Base-by-base conservation (phyloP, 352 stramenopile species). In the Pythium phragmiticola region DNA sequence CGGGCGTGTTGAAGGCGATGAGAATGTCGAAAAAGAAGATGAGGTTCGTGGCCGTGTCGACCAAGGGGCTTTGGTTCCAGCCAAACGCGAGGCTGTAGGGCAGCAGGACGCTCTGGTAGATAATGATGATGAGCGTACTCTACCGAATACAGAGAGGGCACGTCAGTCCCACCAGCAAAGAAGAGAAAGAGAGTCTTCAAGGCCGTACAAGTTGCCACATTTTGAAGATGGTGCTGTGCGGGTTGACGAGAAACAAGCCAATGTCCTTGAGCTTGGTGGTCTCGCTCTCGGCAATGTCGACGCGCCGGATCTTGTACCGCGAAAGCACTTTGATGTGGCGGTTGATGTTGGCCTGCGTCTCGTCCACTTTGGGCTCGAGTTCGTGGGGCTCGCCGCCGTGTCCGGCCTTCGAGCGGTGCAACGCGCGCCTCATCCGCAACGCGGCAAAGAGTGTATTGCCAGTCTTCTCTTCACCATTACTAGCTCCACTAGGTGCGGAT, bases 81-180 rank as follows among this genome's bases (percentile, higher is more conserved):
- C 75, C 72, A 42, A 92, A 92, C 2, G 81, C 80, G 13, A 92
- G 68, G 4, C 65, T 68, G 53, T 87, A 93, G 14, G 84, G 84
- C 28, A 93, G 63, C 46, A 83, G 69, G n/a, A 93, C 60, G 47
- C 79, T 90, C 63, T 93, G 84, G 50, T 93, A 90, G 13, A 93
- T 77, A 57, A 93, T 90, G 26, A 92, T 74, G 26, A 84, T 16
- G 16, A 93, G 68, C 9, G 84, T 93, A 5, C 72, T 59, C 82
- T 91, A 50, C 12, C 43, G 1, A 21, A 45, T 54, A 12, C 3
- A 43, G 7, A 1, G 30, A 33, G 39, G 2, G 49, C 0, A 13
- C 2, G 7, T 8, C 36, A 54, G 26, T 21, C 19, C 0, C 19
- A 48, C 21, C 1, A 19, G 3, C 21, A 17, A n/a, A n/a, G 37